These are phyloP conservation scores for Chalara sp. DNA, from an alignment of 2,329 filamentous ascomycete species.

Conservation along the genomic window DNA sequence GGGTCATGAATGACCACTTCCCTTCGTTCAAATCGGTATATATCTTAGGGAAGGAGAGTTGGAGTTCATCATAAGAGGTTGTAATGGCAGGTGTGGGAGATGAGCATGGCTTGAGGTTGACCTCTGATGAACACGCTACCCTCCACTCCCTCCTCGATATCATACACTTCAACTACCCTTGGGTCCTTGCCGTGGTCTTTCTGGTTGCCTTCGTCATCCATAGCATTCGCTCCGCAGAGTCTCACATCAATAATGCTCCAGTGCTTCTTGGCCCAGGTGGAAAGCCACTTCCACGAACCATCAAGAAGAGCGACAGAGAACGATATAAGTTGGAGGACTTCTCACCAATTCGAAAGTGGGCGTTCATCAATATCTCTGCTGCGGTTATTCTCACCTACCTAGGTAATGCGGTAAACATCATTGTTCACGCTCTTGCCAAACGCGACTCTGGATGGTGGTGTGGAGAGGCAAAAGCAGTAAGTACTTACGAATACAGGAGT, in stretches of 20 bases:
- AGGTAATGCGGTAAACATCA: conserved; percentile 65
- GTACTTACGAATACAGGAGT: conserved; percentile 26
- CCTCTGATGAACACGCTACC: conserved; percentile 12
- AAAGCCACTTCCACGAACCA: conserved; percentile 63
- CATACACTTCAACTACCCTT: conserved; percentile 46
- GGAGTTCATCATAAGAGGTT: conserved; percentile 13
- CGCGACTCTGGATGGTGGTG: conserved; percentile 72
- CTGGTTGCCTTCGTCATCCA: conserved; percentile 52
- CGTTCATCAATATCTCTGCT: conserved; percentile 70
- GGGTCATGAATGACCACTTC: too few relatives aligned
- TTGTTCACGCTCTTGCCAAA: conserved; percentile 64
- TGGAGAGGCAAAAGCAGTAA: conserved; percentile 68
- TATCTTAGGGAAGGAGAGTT: conserved; percentile 14
- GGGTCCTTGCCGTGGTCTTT: conserved; percentile 59
- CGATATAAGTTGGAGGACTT: conserved; percentile 40
- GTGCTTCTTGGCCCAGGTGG: conserved; percentile 66
- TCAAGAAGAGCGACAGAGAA: conserved; percentile 32
- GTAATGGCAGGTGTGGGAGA: conserved; percentile 24
- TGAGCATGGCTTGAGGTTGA: conserved; percentile 16
- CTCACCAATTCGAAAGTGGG: conserved; percentile 57
- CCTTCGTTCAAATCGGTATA: too few relatives aligned
- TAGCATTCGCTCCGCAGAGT: conserved; percentile 46
- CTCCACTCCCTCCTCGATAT: conserved; percentile 18
- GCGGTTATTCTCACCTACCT: conserved; percentile 69
- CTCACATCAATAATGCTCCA: conserved; percentile 17